Evolutionary conservation across 306 rosid genomes (phyloP).

Genomic region (Cucurbita argyrosperma): DNA sequence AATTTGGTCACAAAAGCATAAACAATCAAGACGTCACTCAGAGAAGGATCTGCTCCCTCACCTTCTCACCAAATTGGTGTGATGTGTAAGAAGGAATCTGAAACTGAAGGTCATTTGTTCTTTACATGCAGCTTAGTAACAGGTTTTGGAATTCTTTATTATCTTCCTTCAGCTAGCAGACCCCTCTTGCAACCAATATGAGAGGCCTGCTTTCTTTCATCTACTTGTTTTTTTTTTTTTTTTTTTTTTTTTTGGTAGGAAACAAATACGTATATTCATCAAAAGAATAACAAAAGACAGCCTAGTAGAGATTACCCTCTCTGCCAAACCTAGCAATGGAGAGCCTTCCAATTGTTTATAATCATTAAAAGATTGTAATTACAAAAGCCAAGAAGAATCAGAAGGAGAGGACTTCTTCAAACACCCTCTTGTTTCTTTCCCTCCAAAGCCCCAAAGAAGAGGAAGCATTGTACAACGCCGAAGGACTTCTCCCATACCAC

Average conservation of each 20-base stretch:
- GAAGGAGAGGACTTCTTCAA: not conserved
- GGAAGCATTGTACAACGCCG: not conserved
- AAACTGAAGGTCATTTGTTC: not conserved
- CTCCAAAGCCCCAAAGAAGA: not conserved
- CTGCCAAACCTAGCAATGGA: too few species aligned
- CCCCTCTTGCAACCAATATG: not conserved
- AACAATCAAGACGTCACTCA: not conserved
- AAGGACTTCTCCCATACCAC: not conserved
- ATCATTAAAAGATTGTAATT: not conserved
- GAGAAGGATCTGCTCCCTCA: not conserved
- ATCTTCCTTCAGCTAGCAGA: not conserved
- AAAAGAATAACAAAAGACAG: too few species aligned
- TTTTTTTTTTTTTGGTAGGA: too few species aligned
- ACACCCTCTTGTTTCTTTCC: not conserved
- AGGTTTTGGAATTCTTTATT: not conserved
- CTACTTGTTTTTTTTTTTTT: not conserved
- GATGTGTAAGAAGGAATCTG: not conserved
- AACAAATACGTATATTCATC: too few species aligned
- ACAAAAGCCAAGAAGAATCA: not conserved
- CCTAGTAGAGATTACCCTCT: too few species aligned
- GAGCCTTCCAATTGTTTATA: too few species aligned
- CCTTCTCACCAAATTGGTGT: not conserved
- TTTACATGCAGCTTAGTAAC: not conserved
- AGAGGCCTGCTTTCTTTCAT: not conserved
- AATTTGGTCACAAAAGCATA: not conserved